phyloP scores from a whole-genome alignment of 805 yeast species.

The Yamadazyma philogaea region DNA sequence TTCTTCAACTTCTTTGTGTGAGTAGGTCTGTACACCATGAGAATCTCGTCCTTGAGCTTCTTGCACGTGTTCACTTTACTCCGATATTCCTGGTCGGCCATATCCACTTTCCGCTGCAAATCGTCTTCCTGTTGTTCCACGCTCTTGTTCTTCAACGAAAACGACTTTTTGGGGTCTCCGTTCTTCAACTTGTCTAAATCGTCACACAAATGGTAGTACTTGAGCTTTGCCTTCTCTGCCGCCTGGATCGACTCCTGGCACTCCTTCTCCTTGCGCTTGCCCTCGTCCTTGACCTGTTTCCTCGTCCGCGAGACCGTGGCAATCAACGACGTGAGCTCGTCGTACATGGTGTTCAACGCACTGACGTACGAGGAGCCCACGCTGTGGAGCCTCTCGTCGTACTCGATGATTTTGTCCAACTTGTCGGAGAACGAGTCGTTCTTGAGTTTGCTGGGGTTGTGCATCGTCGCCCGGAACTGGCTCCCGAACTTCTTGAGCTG shows the following conservation, averaged over 20 bases:
- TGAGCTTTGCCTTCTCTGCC: constrained; percentile 83
- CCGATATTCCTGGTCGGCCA: constrained; percentile 84
- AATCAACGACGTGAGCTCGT: constrained; percentile 72
- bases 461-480: constrained; percentile 49
- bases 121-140: constrained; percentile 91
- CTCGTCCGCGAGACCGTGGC: constrained; percentile 69
- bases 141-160: constrained; percentile 74
- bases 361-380: constrained; percentile 76
- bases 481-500: constrained; percentile 71
- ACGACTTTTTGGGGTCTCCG: constrained; percentile 82
- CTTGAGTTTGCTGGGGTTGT: constrained; percentile 43
- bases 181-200: constrained; percentile 81
- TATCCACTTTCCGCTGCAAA: constrained; percentile 69
- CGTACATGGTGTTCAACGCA: constrained; percentile 80
- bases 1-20: constrained; percentile 68
- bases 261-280: constrained; percentile 76
- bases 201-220: constrained; percentile 73
- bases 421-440: constrained; percentile 64
- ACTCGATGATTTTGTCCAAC: constrained; percentile 65
- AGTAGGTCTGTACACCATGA: constrained; percentile 73
- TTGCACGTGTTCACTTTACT: constrained; percentile 71
- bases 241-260: constrained; percentile 75
- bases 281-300: constrained; percentile 77
- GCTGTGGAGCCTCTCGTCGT: constrained; percentile 68
- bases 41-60: constrained; percentile 67